Base-by-base conservation (phyloP, 768 basidiomycete species). In the Boletales sp. region DNA sequence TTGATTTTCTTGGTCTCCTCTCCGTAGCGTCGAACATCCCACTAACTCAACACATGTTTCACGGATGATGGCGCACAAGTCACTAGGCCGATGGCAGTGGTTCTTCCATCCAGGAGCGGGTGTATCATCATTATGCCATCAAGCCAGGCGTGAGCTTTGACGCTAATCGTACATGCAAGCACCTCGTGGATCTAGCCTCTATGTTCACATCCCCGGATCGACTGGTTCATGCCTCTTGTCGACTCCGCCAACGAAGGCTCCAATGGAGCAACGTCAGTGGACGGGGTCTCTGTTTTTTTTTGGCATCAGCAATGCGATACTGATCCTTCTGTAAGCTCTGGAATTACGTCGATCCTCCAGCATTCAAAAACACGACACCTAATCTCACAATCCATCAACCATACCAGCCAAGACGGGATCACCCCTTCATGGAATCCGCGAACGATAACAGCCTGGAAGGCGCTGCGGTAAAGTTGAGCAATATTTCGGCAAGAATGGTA, bases 401-500 rank as follows among this genome's bases (percentile, higher is more conserved):
- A 61, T 97, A 95, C 80, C 81, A 97, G 10, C 75, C 76, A 38
- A 97, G 71, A 4, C 75, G 69, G 27, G 72, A 69, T 91, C 92
- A 99, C 0, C 76, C 83, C 11, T 60, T 52, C 50, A 97, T 62
- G 2, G 90, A 88, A 50, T 82, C 71, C 4, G 66, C 58, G 18
- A 83, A 72, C 7, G 76, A 75, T 55, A 92, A 78, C 47, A 98
- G 68, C 74, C 94, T 83, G 80, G 98, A 98, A 0, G 97, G 88
- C 2, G 82, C 75, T 2, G 84, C 82, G 40, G 78, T 64, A 69
- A 88, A 98, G 74, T 98, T 98, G 64, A 93, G 72, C 41, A 90
- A 71, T 40, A 81, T 55, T 45, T 84, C 69, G 17, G 86, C 80
- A 35, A 73, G 34, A n/a, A 87, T 31, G 35, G 79, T 86, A 24